These are phyloP conservation scores for Fusarium fujikuroi DNA, from an alignment of 2,329 filamentous ascomycete species.

Conservation along the genomic window DNA sequence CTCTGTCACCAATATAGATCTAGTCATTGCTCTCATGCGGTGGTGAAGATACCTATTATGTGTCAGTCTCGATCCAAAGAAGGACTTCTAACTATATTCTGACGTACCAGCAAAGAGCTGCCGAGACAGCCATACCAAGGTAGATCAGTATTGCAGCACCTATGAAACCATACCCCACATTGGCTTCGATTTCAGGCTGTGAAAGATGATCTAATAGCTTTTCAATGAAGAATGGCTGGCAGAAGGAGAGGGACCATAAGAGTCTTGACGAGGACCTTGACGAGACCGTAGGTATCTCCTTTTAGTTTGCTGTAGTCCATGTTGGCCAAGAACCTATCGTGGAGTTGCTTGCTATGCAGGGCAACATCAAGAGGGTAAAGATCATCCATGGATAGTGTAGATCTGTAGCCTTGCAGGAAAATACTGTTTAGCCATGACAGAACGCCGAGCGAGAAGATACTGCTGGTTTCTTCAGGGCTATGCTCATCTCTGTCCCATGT, in stretches of 20 bases:
- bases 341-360: conserved; percentile 18
- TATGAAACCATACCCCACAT: background rate
- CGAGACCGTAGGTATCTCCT: background rate
- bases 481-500: conserved; percentile 49
- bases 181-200: background rate
- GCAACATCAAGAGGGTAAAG: conserved; percentile 50
- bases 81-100: background rate
- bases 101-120: background rate
- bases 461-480: conserved; percentile 52
- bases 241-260: background rate
- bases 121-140: background rate
- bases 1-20: background rate
- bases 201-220: background rate
- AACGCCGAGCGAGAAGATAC: conserved; percentile 46
- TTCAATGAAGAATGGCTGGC: background rate
- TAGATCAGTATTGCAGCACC: background rate
- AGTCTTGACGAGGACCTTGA: background rate
- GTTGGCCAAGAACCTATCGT: conserved; percentile 39
- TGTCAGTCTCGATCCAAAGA: background rate
- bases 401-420: conserved; percentile 50
- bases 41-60: background rate
- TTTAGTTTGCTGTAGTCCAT: background rate
- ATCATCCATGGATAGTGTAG: conserved; percentile 46
- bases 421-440: conserved; percentile 51
- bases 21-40: background rate